phyloP scores from a whole-genome alignment of 2,329 filamentous ascomycete genomes.

The Macrophomina tecta region DNA sequence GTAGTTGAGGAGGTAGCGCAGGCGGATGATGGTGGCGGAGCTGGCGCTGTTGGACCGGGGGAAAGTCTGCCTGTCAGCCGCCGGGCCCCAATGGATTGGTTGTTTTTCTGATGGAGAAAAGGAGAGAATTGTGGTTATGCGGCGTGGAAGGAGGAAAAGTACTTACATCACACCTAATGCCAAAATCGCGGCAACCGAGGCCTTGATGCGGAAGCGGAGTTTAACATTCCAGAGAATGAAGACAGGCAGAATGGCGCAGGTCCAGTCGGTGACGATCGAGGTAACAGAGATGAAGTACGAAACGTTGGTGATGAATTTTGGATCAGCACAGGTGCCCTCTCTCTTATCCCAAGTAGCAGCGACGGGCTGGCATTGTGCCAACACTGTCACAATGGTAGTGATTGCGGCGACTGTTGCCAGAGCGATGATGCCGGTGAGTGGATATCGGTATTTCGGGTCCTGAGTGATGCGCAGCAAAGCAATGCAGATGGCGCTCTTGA shows the following conservation, averaged over 20 bases:
- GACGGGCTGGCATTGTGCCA: slow-evolving; percentile 29
- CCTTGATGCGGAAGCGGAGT: slow-evolving; percentile 52
- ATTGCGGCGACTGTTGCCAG: neutral
- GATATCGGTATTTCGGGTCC: slow-evolving; percentile 4
- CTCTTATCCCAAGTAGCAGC: slow-evolving; percentile 28
- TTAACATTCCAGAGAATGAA: slow-evolving; percentile 50
- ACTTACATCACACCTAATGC: slow-evolving; percentile 52
- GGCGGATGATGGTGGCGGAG: slow-evolving; percentile 50
- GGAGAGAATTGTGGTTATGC: neutral
- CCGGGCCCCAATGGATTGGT: neutral
- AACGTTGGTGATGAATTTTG: slow-evolving; percentile 36
- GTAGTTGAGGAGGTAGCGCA: slow-evolving; percentile 51
- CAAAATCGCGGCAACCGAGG: slow-evolving; percentile 54
- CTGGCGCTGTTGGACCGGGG: slow-evolving; percentile 36
- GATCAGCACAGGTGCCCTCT: slow-evolving; percentile 2
- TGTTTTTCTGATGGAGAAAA: neutral
- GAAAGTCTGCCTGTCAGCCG: neutral
- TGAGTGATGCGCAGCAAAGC: slow-evolving; percentile 21
- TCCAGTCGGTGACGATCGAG: slow-evolving; percentile 41
- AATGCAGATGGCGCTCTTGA: slow-evolving; percentile 21
- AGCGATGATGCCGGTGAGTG: slow-evolving; percentile 8
- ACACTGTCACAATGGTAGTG: slow-evolving; percentile 14
- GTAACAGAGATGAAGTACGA: slow-evolving; percentile 44
- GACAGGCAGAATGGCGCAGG: slow-evolving; percentile 42
- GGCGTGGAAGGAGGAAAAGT: neutral